phyloP scores from a whole-genome alignment of 2,329 filamentous ascomycete genomes.

The Exophiala aquamarina region DNA sequence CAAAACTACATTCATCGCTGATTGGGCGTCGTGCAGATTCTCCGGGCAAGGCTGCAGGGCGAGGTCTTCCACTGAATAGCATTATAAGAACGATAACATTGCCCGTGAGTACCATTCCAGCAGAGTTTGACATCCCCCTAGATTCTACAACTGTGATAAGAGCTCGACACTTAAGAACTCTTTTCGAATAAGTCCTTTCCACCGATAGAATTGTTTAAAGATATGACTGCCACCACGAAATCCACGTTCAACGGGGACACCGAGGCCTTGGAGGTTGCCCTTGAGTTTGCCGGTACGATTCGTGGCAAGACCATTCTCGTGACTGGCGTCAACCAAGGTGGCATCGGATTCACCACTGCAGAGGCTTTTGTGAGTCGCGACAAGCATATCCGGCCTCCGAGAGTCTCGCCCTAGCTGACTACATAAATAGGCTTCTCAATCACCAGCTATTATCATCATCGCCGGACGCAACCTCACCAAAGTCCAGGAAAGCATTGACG shows the following conservation, averaged over 20 bases:
- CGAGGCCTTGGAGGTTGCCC: conserved; percentile 20
- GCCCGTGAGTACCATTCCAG: too few species aligned
- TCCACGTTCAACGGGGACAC: conserved; percentile 10
- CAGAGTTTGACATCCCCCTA: too few species aligned
- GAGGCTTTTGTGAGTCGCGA: conserved; percentile 20
- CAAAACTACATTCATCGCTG: too few species aligned
- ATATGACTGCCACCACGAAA: conserved; percentile 16
- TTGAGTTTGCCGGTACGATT: conserved; percentile 27
- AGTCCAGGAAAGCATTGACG: conserved; percentile 31
- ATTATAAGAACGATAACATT: too few species aligned
- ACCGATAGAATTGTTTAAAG: too few species aligned
- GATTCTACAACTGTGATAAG: too few species aligned
- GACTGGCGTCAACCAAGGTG: conserved; percentile 40
- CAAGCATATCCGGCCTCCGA: too few species aligned
- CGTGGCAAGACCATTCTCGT: conserved; percentile 38
- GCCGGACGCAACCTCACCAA: conserved; percentile 39
- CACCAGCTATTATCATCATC: conserved; percentile 40
- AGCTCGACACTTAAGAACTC: too few species aligned
- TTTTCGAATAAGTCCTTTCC: too few species aligned
- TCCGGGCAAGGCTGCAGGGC: too few species aligned
- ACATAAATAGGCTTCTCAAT: conserved; percentile 26
- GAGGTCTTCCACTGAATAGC: not conserved
- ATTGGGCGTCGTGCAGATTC: too few species aligned
- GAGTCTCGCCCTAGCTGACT: too few species aligned
- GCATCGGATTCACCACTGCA: conserved; percentile 39